phyloP scores from a whole-genome alignment of 805 yeast genomes.

The Kodamaea fukazawae region DNA sequence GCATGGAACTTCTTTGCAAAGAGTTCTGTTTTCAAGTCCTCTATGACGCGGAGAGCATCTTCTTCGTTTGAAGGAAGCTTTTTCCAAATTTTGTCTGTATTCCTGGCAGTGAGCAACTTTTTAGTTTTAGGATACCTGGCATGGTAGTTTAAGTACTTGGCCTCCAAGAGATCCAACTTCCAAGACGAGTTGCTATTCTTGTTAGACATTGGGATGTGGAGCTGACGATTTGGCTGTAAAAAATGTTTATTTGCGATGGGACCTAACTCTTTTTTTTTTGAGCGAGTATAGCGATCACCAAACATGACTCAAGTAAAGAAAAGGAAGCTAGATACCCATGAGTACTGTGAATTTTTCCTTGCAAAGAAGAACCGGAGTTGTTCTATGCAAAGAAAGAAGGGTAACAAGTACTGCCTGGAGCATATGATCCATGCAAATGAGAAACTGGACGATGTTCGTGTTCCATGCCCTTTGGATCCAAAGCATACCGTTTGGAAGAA shows the following conservation, averaged over 20 bases:
- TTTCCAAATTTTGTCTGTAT: slow-evolving; percentile 39
- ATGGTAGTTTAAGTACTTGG: slow-evolving; percentile 39
- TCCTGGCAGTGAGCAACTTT: slow-evolving; percentile 44
- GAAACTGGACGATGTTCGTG: slow-evolving; percentile 32
- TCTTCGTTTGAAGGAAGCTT: slow-evolving; percentile 38
- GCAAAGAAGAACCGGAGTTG: slow-evolving; percentile 55
- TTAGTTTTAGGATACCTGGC: slow-evolving; percentile 53
- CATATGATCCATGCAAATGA: slow-evolving; percentile 38
- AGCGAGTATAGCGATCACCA: background rate
- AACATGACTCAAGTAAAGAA: slow-evolving; percentile 10
- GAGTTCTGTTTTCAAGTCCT: slow-evolving; percentile 41
- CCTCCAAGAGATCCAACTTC: slow-evolving; percentile 57
- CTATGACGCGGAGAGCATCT: slow-evolving; percentile 47
- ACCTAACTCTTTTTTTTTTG: slow-evolving; percentile 5
- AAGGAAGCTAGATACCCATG: slow-evolving; percentile 3
- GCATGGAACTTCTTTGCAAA: slow-evolving; percentile 52
- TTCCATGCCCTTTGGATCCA: slow-evolving; percentile 76
- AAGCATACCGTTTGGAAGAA: slow-evolving; percentile 69
- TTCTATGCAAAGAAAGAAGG: slow-evolving; percentile 55
- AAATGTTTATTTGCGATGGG: slow-evolving; percentile 2
- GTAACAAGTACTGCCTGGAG: slow-evolving; percentile 57
- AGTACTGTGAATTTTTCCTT: slow-evolving; percentile 46
- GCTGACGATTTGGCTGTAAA: too few species aligned
- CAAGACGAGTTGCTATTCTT: slow-evolving; percentile 41
- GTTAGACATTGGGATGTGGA: slow-evolving; percentile 13